Base-by-base conservation (phyloP, 768 basidiomycete genomes). In the Tephrocybe rancida region DNA sequence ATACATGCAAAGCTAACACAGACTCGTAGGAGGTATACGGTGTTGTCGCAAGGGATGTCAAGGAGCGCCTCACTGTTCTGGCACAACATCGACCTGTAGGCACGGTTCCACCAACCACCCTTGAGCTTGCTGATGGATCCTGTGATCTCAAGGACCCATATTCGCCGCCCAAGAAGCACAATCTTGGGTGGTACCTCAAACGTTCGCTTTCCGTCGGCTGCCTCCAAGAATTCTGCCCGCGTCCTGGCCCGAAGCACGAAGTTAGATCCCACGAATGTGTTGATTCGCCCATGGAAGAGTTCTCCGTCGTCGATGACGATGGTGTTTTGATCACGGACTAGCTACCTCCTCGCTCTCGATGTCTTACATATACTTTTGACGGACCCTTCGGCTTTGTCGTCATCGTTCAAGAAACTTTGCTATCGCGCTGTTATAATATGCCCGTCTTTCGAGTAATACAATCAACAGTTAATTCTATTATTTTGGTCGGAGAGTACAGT, bases 171-270 rank as follows among this genome's bases (percentile, higher is more conserved):
- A 57, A 64, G 49, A 69, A 71, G 52, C 73, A 76, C 53, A 60
- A 67, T 48, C 61, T 70, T 27, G 71, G 59, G 16, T 77, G 75
- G 76, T 68, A 70, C 57, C 67, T 75, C 46, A 77, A 75, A 54
- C 69, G 70, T 24, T 73, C 73, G 5, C 71, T 74, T 34, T 75
- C 74, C 25, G 57, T 72, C 27, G 64, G 65, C 3, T 70, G 66
- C 48, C 53, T 76, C 35, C 69, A 68, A 24, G 74, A 76, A 58
- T 64, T 76, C 38, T 52, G 58, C 6, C 52, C 55, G 13, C 34
- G 43, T 13, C 52, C 51, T 44, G 47, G n/a, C 18, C 44, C 27
- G 22, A 34, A 39, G 24, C 42, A 50, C n/a, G 35, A 45, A 42
- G 21, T 37, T 10, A 44, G 26, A 19, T 35, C 29, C n/a, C 42